Evolutionary conservation across 2,329 filamentous ascomycete genomes (phyloP).

Genomic region (Biscogniauxia marginata): DNA sequence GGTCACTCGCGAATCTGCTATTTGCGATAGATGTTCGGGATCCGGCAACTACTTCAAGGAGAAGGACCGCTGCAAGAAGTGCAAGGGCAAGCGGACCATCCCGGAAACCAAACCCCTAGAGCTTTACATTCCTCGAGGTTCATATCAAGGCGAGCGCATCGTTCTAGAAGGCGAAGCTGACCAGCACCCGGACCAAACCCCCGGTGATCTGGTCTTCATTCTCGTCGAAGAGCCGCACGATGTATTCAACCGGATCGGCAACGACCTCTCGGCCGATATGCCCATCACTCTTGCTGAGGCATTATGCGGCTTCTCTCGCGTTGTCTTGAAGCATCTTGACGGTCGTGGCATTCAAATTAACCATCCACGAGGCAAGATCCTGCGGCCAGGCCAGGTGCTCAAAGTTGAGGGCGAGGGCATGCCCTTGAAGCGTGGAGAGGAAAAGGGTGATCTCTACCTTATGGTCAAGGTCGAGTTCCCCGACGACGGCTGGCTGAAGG

Average conservation of each 20-base stretch:
- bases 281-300: slow-evolving; percentile 81
- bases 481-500: slow-evolving; percentile 76
- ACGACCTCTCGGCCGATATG: slow-evolving; percentile 80
- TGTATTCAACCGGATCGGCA: slow-evolving; percentile 76
- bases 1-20: slow-evolving; percentile 74
- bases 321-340: slow-evolving; percentile 89
- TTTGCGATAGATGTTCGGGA: slow-evolving; percentile 81
- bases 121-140: slow-evolving; percentile 90
- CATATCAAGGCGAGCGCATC: slow-evolving; percentile 84
- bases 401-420: slow-evolving; percentile 90
- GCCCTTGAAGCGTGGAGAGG: slow-evolving; percentile 84
- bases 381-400: slow-evolving; percentile 80
- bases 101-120: slow-evolving; percentile 93
- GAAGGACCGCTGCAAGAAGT: slow-evolving; percentile 98
- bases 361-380: slow-evolving; percentile 76
- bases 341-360: slow-evolving; percentile 83
- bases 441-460: slow-evolving; percentile 83
- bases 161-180: slow-evolving; percentile 91
- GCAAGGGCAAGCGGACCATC: slow-evolving; percentile 86
- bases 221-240: slow-evolving; percentile 80
- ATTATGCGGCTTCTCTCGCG: slow-evolving; percentile 82
- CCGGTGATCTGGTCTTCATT: slow-evolving; percentile 91
- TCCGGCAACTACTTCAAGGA: slow-evolving; percentile 87
- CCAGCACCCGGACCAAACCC: slow-evolving; percentile 82
- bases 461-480: slow-evolving; percentile 86